A percentile compares a stretch with the other conserved stretches of the same genome.
These are phyloP conservation scores for Eutypa lata DNA, from an alignment of 2,329 filamentous ascomycete species.

Conservation along the genomic window DNA sequence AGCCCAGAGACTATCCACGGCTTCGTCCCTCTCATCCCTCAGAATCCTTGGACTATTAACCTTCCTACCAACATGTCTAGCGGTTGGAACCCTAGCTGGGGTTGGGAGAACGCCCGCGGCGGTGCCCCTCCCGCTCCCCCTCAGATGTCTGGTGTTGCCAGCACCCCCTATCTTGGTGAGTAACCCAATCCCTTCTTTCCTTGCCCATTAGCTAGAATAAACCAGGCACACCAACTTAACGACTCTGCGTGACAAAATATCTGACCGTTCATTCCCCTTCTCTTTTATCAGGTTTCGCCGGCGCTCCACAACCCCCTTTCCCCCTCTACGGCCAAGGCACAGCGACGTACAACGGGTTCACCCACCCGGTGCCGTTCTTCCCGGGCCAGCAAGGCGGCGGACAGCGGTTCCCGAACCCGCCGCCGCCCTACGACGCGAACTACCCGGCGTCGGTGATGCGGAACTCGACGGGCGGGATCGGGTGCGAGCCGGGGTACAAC, in stretches of 20 bases:
- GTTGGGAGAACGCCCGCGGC: slow-evolving; percentile 12
- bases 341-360: no score
- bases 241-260: no score
- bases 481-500: slow-evolving; percentile 61
- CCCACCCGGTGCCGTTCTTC: slow-evolving; percentile 19
- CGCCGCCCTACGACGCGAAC: slow-evolving; percentile 39
- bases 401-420: slow-evolving; percentile 37
- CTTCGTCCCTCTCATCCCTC: not conserved
- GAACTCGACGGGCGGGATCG: slow-evolving; percentile 55
- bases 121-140: not conserved
- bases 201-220: no score
- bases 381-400: slow-evolving; percentile 22
- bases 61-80: not conserved
- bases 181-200: not conserved
- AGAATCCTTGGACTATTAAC: not conserved
- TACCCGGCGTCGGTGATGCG: slow-evolving; percentile 53
- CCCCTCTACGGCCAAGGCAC: no score
- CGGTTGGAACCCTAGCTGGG: slow-evolving; percentile 24
- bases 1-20: not conserved
- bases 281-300: no score
- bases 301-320: no score
- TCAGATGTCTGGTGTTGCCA: not conserved
- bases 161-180: not conserved
- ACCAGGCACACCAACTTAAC: no score
- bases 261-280: no score